phyloP scores from a whole-genome alignment of 2,329 filamentous ascomycete species.

The Aspergillus sp. region DNA sequence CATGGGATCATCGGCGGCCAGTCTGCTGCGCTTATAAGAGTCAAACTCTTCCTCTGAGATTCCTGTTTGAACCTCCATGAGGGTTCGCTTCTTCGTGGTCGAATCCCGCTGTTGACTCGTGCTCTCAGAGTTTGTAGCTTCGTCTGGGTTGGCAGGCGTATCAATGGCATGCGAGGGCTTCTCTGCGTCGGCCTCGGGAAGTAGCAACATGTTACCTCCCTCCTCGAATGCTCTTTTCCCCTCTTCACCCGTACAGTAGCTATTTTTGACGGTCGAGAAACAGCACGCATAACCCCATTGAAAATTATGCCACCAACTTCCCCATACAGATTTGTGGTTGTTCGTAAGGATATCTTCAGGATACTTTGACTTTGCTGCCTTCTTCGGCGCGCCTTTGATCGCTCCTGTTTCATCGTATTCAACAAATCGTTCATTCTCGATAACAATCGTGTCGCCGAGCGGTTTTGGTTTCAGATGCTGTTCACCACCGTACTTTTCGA shows the following conservation, averaged over 20 bases:
- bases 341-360: slow-evolving; percentile 83
- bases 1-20: slow-evolving; percentile 83
- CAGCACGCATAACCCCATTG: slow-evolving; percentile 97
- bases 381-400: slow-evolving; percentile 84
- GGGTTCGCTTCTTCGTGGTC: slow-evolving; percentile 68
- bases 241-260: slow-evolving; percentile 92
- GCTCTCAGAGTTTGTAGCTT: slow-evolving; percentile 35
- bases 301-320: slow-evolving; percentile 96
- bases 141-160: slow-evolving; percentile 26
- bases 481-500: slow-evolving; percentile 81
- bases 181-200: slow-evolving; percentile 37
- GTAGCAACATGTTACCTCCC: slow-evolving; percentile 64
- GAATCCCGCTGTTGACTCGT: slow-evolving; percentile 35
- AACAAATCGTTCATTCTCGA: slow-evolving; percentile 83
- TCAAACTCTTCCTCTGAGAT: slow-evolving; percentile 86
- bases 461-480: slow-evolving; percentile 65
- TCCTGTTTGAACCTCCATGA: slow-evolving; percentile 77
- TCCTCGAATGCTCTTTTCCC: slow-evolving; percentile 81
- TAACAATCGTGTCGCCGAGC: slow-evolving; percentile 69
- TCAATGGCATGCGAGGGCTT: slow-evolving; percentile 12
- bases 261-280: slow-evolving; percentile 92
- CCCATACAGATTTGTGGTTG: slow-evolving; percentile 93
- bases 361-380: slow-evolving; percentile 85
- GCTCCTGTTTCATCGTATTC: slow-evolving; percentile 92
- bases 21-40: slow-evolving; percentile 76